Evolutionary conservation across 2,329 filamentous ascomycete species (phyloP).

Genomic region (Pseudocercospora musae): DNA sequence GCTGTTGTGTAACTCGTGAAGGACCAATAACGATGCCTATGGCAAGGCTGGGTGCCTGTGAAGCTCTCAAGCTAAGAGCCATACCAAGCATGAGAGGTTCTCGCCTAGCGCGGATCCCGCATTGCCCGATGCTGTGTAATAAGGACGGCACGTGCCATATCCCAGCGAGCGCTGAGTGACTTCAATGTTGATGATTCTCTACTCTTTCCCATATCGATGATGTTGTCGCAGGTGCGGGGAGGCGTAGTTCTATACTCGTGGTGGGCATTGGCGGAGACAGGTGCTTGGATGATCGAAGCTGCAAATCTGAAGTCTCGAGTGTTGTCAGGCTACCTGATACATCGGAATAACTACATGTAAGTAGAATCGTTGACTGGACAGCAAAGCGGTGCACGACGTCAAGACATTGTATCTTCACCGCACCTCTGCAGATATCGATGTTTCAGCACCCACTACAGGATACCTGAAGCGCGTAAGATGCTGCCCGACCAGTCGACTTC

Average conservation of each 20-base stretch:
- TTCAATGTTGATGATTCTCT: neutral
- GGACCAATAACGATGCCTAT: neutral
- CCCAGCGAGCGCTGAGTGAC: neutral
- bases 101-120: neutral
- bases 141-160: neutral
- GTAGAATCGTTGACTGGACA: no score
- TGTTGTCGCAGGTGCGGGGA: neutral
- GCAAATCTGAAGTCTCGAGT: neutral
- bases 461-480: neutral
- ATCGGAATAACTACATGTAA: no score
- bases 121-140: neutral
- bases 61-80: conserved; percentile 7
- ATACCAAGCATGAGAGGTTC: neutral
- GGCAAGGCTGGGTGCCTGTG: neutral
- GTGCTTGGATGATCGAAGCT: neutral
- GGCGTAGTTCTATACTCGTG: neutral
- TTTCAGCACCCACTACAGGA: neutral
- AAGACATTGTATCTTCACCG: no score
- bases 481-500: neutral
- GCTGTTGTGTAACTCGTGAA: conserved; percentile 1
- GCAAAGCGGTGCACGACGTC: no score
- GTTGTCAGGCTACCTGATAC: no score
- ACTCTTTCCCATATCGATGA: neutral
- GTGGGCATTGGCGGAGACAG: neutral
- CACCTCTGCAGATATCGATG: no score